These are phyloP conservation scores for Saturnispora serradocipensis DNA, from an alignment of 805 yeast species.

Conservation along the genomic window DNA sequence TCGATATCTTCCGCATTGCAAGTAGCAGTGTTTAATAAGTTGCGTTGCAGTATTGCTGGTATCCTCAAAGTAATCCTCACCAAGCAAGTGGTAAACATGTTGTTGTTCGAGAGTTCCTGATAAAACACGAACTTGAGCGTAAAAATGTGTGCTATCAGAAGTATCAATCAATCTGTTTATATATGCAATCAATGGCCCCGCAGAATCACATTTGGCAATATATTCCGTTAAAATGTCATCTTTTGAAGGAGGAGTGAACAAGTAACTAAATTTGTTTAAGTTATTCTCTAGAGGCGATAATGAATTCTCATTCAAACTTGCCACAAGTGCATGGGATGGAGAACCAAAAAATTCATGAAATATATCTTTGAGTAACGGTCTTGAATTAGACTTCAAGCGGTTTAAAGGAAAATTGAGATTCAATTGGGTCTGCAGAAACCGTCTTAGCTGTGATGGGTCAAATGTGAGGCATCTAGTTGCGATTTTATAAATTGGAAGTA, in stretches of 20 bases:
- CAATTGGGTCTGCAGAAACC: constrained; percentile 40
- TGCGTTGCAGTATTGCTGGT: constrained; percentile 26
- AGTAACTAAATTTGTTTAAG: constrained; percentile 16
- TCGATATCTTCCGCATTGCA: constrained; percentile 67
- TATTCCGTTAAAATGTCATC: constrained; percentile 13
- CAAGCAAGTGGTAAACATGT: constrained; percentile 42
- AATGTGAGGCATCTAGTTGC: constrained; percentile 50
- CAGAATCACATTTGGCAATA: constrained; percentile 27
- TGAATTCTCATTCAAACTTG: constrained; percentile 29
- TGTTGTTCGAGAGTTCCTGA: constrained; percentile 50
- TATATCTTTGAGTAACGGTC: constrained; percentile 46
- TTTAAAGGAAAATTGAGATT: constrained; percentile 33
- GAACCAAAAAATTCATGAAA: constrained; percentile 46
- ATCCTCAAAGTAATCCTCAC: constrained; percentile 49
- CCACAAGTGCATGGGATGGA: constrained; percentile 42
- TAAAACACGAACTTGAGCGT: constrained; percentile 51
- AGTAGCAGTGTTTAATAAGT: constrained; percentile 33
- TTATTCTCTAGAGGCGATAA: constrained; percentile 33
- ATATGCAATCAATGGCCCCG: constrained; percentile 41
- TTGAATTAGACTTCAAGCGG: constrained; percentile 44
- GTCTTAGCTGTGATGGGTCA: constrained; percentile 34
- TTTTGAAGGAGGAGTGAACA: constrained; percentile 16
- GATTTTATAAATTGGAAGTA: constrained; percentile 76
- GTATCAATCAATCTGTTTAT: constrained; percentile 51
- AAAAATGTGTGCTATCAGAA: constrained; percentile 41